A percentile compares a stretch with the other conserved stretches of the same genome.
phyloP scores from a whole-genome alignment of 2,329 filamentous ascomycete genomes.

The Apiospora kogelbergensis region DNA sequence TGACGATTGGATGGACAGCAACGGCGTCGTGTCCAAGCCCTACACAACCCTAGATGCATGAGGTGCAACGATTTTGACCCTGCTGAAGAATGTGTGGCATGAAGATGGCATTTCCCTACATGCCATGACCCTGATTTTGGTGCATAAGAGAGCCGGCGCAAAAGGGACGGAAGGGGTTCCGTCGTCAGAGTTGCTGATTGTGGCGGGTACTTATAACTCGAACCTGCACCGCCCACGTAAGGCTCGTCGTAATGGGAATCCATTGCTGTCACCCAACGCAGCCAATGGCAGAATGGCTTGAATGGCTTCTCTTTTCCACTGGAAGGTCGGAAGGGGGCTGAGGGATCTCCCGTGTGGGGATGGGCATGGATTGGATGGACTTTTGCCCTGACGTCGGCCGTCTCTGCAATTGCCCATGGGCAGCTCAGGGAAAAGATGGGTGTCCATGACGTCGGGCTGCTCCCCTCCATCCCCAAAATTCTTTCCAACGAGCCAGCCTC shows the following conservation, averaged over 20 bases:
- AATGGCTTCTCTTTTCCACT: background rate
- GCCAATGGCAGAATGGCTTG: too few species aligned
- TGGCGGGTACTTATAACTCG: background rate
- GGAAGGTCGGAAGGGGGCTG: background rate
- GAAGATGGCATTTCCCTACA: background rate
- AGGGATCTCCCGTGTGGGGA: conserved; percentile 4
- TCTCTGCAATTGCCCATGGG: background rate
- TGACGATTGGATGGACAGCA: background rate
- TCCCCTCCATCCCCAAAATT: background rate
- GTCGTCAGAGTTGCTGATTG: conserved; percentile 1
- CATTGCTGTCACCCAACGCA: background rate
- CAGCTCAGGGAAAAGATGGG: background rate
- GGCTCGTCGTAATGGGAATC: conserved; percentile 6
- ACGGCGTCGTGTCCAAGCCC: background rate
- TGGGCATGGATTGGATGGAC: background rate
- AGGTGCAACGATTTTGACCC: background rate
- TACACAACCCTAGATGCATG: background rate
- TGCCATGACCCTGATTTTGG: background rate
- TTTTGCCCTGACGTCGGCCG: background rate
- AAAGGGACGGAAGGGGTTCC: background rate
- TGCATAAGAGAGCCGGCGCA: background rate
- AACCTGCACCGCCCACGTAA: background rate
- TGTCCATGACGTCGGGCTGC: background rate
- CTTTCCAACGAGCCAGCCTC: background rate
- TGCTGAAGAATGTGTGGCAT: background rate